Conservation (phyloP, 306 rosid genomes). For the Lupinus albus region DNA sequence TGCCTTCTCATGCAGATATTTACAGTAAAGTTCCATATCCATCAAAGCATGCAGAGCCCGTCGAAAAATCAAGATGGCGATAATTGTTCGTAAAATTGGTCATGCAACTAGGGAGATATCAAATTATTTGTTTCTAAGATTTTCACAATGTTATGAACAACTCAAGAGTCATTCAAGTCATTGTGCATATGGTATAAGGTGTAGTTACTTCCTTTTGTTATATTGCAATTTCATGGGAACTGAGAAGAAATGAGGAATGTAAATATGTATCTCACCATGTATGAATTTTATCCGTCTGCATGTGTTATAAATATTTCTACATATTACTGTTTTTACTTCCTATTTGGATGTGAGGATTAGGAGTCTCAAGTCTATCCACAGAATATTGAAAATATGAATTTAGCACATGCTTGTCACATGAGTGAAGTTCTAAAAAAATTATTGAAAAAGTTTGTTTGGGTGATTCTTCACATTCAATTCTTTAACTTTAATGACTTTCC, state of each 20-base stretch:
- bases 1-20: slow-evolving; percentile 45
- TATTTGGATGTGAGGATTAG: not conserved
- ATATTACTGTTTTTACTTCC: not conserved
- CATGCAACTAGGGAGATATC: slow-evolving; percentile 42
- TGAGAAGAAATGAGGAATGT: slow-evolving; percentile 44
- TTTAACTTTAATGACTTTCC: slow-evolving; percentile 16
- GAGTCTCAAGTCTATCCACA: not conserved
- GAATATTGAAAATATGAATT: not conserved
- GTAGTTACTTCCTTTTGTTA: slow-evolving; percentile 31
- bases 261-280: slow-evolving; percentile 40
- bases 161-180: slow-evolving; percentile 38
- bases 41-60: slow-evolving; percentile 45
- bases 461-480: slow-evolving; percentile 12
- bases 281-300: slow-evolving; percentile 34
- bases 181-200: slow-evolving; percentile 50
- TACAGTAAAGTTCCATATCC: slow-evolving; percentile 46
- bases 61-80: slow-evolving; percentile 56
- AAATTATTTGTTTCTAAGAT: slow-evolving; percentile 41
- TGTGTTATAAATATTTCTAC: slow-evolving; percentile 3
- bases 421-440: not conserved
- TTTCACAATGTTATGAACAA: slow-evolving; percentile 40
- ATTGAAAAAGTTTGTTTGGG: not conserved
- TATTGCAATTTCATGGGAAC: slow-evolving; percentile 34
- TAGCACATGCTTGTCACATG: not conserved
- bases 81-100: slow-evolving; percentile 36